A percentile compares a stretch with the other conserved stretches of the same genome.
Conservation (phyloP, 352 stramenopile species). For the Phytophthora pinifolia region DNA sequence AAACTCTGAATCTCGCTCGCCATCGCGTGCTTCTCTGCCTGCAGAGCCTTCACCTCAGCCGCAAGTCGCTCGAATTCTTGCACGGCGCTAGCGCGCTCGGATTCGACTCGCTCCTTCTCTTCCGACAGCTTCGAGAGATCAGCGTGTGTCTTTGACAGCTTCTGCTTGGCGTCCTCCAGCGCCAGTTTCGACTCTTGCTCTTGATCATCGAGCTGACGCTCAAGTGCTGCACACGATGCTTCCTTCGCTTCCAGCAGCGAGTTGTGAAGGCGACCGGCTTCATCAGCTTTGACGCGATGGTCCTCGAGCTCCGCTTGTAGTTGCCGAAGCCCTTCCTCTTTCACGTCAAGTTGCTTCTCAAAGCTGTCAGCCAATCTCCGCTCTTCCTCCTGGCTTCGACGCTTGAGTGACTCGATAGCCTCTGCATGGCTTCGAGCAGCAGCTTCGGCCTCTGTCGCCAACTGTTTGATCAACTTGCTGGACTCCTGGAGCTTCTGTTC, state of each 20-base stretch:
- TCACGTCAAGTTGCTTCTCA: constrained; percentile 21
- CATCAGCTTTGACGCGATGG: constrained; percentile 13
- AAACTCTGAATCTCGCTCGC: constrained; percentile 21
- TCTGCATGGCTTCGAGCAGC: constrained; percentile 20
- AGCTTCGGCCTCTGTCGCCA: constrained; percentile 20
- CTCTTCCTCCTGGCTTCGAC: constrained; percentile 19
- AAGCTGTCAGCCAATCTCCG: constrained; percentile 21
- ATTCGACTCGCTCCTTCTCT: constrained; percentile 24
- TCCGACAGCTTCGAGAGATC: constrained; percentile 20
- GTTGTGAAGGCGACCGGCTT: constrained; percentile 19
- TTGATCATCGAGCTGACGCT: constrained; percentile 47
- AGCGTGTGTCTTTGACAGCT: constrained; percentile 19
- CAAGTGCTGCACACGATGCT: constrained; percentile 34
- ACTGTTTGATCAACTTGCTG: constrained; percentile 13
- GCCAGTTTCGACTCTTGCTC: constrained; percentile 28
- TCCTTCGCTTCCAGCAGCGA: constrained; percentile 27
- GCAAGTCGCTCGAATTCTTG: constrained; percentile 24
- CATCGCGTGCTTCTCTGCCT: constrained; percentile 26
- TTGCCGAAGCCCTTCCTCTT: constrained; percentile 22
- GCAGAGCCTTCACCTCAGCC: constrained; percentile 12
- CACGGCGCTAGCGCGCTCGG: constrained; percentile 7
- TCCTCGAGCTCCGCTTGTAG: constrained; percentile 25
- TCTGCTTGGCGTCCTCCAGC: constrained; percentile 17
- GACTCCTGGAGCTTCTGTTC: constrained; percentile 26
- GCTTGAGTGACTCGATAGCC: constrained; percentile 16